phyloP scores from a whole-genome alignment of 257 asterid genomes.

The Cordia subcordata region DNA sequence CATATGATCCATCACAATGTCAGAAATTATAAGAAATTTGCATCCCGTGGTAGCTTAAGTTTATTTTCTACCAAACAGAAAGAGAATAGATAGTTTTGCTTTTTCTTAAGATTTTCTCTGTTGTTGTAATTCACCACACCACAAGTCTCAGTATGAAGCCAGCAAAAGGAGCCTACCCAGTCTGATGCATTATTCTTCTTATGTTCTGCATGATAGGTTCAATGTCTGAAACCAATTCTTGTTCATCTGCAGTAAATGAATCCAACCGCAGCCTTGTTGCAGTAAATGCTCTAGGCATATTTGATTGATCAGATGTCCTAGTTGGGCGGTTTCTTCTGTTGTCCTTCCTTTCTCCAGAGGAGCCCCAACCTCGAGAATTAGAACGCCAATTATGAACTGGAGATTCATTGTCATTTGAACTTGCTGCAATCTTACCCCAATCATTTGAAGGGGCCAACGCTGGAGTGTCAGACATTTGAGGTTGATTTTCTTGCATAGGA shows the following conservation, averaged over 20 bases:
- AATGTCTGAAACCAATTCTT: slow-evolving; percentile 57
- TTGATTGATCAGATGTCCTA: slow-evolving; percentile 44
- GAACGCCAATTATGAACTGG: slow-evolving; percentile 26
- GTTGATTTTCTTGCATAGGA: slow-evolving; percentile 6
- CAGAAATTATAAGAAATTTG: no score
- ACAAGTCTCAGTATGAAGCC: slow-evolving; percentile 6
- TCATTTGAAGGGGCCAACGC: slow-evolving; percentile 29
- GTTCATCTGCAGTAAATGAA: slow-evolving; percentile 76
- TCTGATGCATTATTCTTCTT: slow-evolving; percentile 59
- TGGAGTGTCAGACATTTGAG: slow-evolving; percentile 27
- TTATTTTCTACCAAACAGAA: no score
- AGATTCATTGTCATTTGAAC: slow-evolving; percentile 23
- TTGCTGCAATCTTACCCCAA: slow-evolving; percentile 32
- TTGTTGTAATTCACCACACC: not conserved
- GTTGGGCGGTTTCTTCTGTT: slow-evolving; percentile 37
- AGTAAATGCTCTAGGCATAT: slow-evolving; percentile 38
- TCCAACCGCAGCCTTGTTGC: slow-evolving; percentile 64
- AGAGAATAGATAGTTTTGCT: no score
- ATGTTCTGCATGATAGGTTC: slow-evolving; percentile 67
- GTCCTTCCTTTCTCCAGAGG: slow-evolving; percentile 53
- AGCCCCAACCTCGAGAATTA: slow-evolving; percentile 56
- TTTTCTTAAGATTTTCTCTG: not conserved
- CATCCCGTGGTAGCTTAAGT: no score
- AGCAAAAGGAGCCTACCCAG: slow-evolving; percentile 47
- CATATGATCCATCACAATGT: no score